These are phyloP conservation scores for Eucalyptus curtisii DNA, from an alignment of 345 rosid genomes.

Conservation along the genomic window DNA sequence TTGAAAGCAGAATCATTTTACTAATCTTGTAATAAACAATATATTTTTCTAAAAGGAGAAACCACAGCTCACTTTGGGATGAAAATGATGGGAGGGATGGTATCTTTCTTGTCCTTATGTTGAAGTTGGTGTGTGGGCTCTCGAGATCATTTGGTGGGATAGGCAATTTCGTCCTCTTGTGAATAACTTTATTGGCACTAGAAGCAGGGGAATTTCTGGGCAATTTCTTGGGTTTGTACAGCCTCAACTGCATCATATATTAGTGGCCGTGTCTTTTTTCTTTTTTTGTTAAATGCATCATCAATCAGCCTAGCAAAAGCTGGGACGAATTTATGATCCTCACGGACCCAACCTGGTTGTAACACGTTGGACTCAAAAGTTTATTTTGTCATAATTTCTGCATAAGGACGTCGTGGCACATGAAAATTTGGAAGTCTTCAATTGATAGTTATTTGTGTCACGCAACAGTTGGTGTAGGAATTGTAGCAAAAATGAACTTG, in stretches of 20 bases:
- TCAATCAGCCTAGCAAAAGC: background rate
- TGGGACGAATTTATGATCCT: background rate
- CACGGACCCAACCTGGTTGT: background rate
- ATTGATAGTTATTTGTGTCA: background rate
- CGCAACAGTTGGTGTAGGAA: background rate
- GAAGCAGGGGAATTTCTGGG: background rate
- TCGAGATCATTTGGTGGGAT: slow-evolving; percentile 1
- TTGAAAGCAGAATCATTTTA: background rate
- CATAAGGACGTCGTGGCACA: background rate
- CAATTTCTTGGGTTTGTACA: background rate
- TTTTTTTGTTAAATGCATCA: background rate
- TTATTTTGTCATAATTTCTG: background rate
- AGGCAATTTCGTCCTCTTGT: slow-evolving; percentile 7
- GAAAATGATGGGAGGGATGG: slow-evolving; percentile 2
- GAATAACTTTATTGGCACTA: background rate
- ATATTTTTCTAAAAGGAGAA: background rate
- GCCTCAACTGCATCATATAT: background rate
- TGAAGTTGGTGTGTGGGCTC: background rate
- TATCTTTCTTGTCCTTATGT: slow-evolving; percentile 10
- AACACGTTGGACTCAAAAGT: background rate
- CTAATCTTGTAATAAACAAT: background rate
- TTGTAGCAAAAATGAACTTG: background rate
- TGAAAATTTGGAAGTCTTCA: background rate
- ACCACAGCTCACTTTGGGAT: background rate
- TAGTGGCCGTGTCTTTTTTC: background rate